Base-by-base conservation (phyloP, 2,329 filamentous ascomycete species). In the Zymoseptoria tritici region DNA sequence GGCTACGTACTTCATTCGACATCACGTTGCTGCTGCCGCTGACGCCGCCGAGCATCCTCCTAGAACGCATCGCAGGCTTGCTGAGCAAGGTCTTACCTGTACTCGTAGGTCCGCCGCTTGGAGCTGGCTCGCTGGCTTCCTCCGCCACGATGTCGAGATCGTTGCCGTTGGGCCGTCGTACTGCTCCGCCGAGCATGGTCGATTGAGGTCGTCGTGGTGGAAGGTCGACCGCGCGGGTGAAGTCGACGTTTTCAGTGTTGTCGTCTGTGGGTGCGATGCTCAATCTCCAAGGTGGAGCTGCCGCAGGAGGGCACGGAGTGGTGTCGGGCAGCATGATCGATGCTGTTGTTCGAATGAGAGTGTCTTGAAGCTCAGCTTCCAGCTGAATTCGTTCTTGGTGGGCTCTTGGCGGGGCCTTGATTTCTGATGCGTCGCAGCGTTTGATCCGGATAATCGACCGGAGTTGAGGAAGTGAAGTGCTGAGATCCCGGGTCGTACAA, bases 141-240 rank as follows among this genome's bases (percentile, higher is more conserved):
- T 72, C 70, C 36, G 57, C 31, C n/a, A 69, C 66, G 60, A 74
- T 71, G 57, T 73, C 71, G 57, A 72, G 26, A 74, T 70, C 11
- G 65, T 68, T 13, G 70, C 59, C 2, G 61, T 63, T 46, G 62
- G 62, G 4, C 61, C 56, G 46, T 64, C 62, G 67, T n/a, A 52
- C 63, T 26, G 62, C 58, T 29, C 64, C 66, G 9, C 63, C 60
- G 36, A 24, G 29, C 54, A 71, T 61, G 52, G 60, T 66, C 19
- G 64, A 66, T 29, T 53, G 60, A 58, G 58, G 65, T 55, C 65
- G 61, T 63, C 21, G n/a, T 8, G 70, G 70, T 49, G 71, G 63
- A 19, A 65, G 62, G 46, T 68, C 67, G 13, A 72, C 59, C 8
- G 68, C 70, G 42, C 70, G 66, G 29, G 71, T 73, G 53, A 69